Base-by-base conservation (phyloP, 129 eudicot genomes). In the Mikania micrantha region DNA sequence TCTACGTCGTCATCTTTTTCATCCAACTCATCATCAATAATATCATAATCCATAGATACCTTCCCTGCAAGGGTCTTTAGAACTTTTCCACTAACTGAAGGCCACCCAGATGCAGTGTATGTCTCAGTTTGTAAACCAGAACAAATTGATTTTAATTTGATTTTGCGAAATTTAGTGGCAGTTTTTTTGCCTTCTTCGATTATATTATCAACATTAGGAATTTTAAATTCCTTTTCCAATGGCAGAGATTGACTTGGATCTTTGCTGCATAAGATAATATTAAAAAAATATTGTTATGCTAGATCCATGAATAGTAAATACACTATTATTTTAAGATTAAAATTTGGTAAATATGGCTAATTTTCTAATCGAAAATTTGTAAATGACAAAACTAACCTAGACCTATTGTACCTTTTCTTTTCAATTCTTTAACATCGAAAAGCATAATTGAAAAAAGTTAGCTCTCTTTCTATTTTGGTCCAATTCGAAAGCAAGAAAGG, bases 51-150 rank as follows among this genome's bases (percentile, higher is more conserved):
- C 16, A 85, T 86, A n/a, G 97, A 90, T 16, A 90, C 82, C 75
- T 90, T 90, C 56, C 95, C 94, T 13, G 97, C 87, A 16, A 94
- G 83, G 56, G 70, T 78, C 75, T 83, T 94, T 49, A 94, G 80
- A 69, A 80, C 97, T 78, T 75, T 85, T 63, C 99, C 99, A 74
- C 91, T 72, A 20, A 85, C 73, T 13, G 99, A 94, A 58, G 99
- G 99, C 99, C 99, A 94, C 32, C 99, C 99, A 21, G 90, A 87
- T 35, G 90, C 85, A 7, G 99, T 94, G 78, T 62, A 89, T 38
- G 83, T 67, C 53, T 87, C 99, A 11, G 85, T 44, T 70, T 77
- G 41, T 40, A 87, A 36, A 67, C 59, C 69, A 2, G 71, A 52
- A 71, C 84, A 65, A 8, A 91, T 75, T 21, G 77, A 74, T 17